Conservation (phyloP, 208 protist genomes). For the Tritrichomonas foetus region DNA sequence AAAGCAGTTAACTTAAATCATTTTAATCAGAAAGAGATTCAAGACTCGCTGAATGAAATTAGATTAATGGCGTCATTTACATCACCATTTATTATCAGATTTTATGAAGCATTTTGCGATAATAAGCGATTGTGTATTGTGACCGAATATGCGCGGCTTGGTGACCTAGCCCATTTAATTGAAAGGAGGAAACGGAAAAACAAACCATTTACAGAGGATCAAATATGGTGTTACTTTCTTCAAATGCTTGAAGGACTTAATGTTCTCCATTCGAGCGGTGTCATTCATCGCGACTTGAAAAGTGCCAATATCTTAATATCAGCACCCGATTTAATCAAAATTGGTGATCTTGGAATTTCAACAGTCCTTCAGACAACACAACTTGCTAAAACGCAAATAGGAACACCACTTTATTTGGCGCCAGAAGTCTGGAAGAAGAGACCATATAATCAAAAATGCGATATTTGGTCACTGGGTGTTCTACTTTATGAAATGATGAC, state of each 20-base stretch:
- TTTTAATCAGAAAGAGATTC: constrained; percentile 44
- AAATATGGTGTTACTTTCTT: not conserved
- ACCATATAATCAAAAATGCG: constrained; percentile 62
- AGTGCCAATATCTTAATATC: not conserved
- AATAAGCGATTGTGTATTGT: constrained; percentile 63
- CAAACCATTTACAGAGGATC: not conserved
- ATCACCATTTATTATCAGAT: constrained; percentile 59
- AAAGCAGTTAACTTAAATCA: constrained; percentile 46
- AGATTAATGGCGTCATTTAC: constrained; percentile 59
- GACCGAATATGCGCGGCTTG: constrained; percentile 57
- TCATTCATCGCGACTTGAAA: constrained; percentile 21
- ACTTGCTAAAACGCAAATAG: constrained; percentile 26
- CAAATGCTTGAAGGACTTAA: not conserved
- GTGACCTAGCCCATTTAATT: constrained; percentile 53
- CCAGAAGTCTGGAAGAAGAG: constrained; percentile 61
- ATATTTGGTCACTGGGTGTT: constrained; percentile 61
- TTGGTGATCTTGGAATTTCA: constrained; percentile 32
- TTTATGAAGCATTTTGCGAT: constrained; percentile 63
- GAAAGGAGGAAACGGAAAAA: not conserved
- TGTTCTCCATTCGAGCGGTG: not conserved
- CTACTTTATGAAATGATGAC: constrained; percentile 60
- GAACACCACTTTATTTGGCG: constrained; percentile 56
- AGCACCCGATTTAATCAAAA: not conserved
- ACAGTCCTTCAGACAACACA: not conserved
- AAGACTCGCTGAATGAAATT: constrained; percentile 66